phyloP scores from a whole-genome alignment of 225 moss, liverwort and hornwort species.

The Rhytidiadelphus loreus region DNA sequence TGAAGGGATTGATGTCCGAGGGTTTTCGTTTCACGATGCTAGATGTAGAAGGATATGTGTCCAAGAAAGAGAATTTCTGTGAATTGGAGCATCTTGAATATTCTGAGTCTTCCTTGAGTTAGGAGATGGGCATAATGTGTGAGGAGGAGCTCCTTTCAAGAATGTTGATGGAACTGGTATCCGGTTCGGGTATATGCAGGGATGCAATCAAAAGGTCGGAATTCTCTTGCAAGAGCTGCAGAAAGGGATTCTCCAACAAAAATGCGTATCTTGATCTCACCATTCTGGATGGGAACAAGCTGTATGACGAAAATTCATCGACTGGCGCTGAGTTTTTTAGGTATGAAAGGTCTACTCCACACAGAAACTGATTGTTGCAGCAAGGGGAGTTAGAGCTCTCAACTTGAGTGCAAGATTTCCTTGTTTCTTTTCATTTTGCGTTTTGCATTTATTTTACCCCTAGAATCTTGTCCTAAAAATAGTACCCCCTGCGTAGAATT shows the following conservation, averaged over 20 bases:
- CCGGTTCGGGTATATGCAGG: slow-evolving; percentile 3
- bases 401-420: background rate
- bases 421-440: background rate
- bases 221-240: slow-evolving; percentile 52
- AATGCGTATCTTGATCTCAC: slow-evolving; percentile 62
- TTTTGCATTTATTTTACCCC: background rate
- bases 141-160: background rate
- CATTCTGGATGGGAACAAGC: slow-evolving; percentile 29
- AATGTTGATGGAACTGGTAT: background rate
- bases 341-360: background rate
- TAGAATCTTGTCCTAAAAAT: background rate
- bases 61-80: background rate
- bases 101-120: background rate
- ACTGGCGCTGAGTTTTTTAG: slow-evolving; percentile 49
- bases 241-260: slow-evolving; percentile 38
- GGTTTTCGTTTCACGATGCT: background rate
- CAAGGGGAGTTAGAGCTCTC: background rate
- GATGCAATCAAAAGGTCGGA: slow-evolving; percentile 39
- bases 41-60: background rate
- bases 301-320: slow-evolving; percentile 28
- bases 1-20: background rate
- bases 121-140: background rate
- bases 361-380: background rate
- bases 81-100: background rate
- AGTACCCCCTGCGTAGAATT: background rate